Base-by-base conservation (phyloP, 2,329 filamentous ascomycete genomes). In the Fusarium sp. region DNA sequence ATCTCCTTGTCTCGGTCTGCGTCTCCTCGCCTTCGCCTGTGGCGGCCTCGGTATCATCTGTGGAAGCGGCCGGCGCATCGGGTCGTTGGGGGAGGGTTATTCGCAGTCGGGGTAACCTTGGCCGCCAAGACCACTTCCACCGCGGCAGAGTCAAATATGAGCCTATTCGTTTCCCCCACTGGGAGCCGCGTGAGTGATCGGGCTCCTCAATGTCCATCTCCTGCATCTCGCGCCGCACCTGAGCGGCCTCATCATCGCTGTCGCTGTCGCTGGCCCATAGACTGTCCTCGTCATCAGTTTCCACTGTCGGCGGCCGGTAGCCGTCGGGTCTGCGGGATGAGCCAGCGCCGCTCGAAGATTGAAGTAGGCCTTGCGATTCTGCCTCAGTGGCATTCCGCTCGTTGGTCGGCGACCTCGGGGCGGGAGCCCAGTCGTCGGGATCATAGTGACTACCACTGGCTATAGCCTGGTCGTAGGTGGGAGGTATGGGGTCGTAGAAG, bases 171-270 rank as follows among this genome's bases (percentile, higher is more conserved):
- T 91, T 91, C 60, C 87, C 85, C 86, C 88, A 90, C 62, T 85
- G 80, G 3, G 84, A 86, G 27, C 85, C 81, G 34, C 83, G 82
- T 63, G 83, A 77, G 67, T 82, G 79, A 58, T 84, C 82, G 31
- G 91, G 90, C 76, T 97, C 94, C 78, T 94, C 89, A 47, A 97
- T 90, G 76, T 97, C 94, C 88, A 97, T 91, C 88, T 98, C 93
- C 80, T 97, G 91, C 85, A 98, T 92, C 83, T 96, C 94, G 75
- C 93, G 89, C 72, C 94, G 91, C 77, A 96, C 88, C 72, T 91
- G 90, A 35, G 89, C 90, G 40, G 90, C 90, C 74, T 93, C 88
- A 35, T 82, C 81, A 58, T 85, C 85, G 62, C 83, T 84, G 13
- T 85, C 85, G 24, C 82, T 84, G 31, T 86, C 84, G 83, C 82